A percentile compares a stretch with the other conserved stretches of the same genome.
Conservation (phyloP, 2,329 filamentous ascomycete genomes). For the Xylaria sp. region DNA sequence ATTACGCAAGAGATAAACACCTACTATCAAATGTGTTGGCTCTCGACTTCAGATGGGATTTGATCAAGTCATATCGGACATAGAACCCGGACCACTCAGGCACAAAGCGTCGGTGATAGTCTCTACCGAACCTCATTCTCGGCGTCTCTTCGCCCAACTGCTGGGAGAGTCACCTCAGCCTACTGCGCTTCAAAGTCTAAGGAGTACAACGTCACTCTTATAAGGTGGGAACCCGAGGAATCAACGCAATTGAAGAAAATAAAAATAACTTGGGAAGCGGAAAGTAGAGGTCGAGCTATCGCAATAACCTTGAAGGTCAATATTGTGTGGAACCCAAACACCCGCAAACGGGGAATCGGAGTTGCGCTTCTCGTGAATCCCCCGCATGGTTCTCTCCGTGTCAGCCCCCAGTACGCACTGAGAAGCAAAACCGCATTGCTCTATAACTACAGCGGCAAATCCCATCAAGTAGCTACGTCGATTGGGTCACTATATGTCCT, state of each 20-base stretch:
- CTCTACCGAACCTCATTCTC: background rate
- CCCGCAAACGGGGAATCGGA: no score
- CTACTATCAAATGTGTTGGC: background rate
- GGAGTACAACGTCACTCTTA: no score
- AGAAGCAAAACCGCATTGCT: background rate
- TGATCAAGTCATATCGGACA: background rate
- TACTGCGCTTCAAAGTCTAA: no score
- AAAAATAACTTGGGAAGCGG: no score
- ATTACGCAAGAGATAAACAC: background rate
- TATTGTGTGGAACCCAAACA: background rate
- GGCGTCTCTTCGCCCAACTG: background rate
- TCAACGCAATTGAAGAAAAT: no score
- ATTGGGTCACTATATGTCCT: background rate
- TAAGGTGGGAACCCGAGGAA: no score
- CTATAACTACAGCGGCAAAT: background rate
- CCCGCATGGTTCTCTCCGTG: background rate
- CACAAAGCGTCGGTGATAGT: slow-evolving; percentile 1
- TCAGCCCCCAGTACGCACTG: background rate
- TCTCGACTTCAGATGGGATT: background rate
- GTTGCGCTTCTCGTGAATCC: background rate
- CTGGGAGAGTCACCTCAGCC: no score
- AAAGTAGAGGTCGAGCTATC: no score
- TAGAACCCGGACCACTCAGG: background rate
- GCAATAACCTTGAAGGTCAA: no score
- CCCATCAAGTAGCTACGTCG: background rate